A percentile compares a stretch with the other conserved stretches of the same genome.
Evolutionary conservation across 75 land plant genomes (phyloP).

Genomic region (Pinus tabuliformis): DNA sequence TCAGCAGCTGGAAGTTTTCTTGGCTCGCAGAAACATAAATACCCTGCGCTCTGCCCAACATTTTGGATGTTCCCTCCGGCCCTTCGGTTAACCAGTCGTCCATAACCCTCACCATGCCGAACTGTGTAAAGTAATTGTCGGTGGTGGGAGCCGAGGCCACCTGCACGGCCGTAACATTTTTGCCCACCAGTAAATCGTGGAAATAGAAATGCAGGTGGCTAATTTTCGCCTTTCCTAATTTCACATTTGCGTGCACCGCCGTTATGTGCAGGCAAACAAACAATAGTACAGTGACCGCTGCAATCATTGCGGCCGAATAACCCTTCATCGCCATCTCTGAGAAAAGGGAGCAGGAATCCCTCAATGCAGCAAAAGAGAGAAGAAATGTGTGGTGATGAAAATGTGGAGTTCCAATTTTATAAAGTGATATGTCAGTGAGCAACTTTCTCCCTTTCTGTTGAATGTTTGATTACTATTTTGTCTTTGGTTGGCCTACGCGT

Average conservation of each 20-base stretch:
- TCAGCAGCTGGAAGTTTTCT: conserved; percentile 11
- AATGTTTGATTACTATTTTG: no score
- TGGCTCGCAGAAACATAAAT: conserved; percentile 8
- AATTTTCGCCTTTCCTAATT: neutral
- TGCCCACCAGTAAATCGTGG: conserved; percentile 13
- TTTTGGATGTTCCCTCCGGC: conserved; percentile 19
- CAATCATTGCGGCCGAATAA: no score
- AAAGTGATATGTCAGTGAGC: no score
- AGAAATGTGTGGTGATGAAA: no score
- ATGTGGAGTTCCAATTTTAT: no score
- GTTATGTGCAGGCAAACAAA: no score
- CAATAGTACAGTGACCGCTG: no score
- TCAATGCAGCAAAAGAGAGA: no score
- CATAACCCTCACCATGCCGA: conserved; percentile 21
- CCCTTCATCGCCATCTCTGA: no score
- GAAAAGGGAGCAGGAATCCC: no score
- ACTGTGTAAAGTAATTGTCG: neutral
- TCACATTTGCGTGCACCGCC: neutral
- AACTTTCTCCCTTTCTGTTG: no score
- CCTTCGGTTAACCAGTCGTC: conserved; percentile 35
- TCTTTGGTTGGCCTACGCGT: no score
- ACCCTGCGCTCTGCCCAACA: conserved; percentile 38
- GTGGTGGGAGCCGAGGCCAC: neutral
- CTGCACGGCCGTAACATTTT: conserved; percentile 7
- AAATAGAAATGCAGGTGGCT: conserved; percentile 27